phyloP scores from a whole-genome alignment of 495 filamentous ascomycete genomes.

The Penicillium roqueforti region DNA sequence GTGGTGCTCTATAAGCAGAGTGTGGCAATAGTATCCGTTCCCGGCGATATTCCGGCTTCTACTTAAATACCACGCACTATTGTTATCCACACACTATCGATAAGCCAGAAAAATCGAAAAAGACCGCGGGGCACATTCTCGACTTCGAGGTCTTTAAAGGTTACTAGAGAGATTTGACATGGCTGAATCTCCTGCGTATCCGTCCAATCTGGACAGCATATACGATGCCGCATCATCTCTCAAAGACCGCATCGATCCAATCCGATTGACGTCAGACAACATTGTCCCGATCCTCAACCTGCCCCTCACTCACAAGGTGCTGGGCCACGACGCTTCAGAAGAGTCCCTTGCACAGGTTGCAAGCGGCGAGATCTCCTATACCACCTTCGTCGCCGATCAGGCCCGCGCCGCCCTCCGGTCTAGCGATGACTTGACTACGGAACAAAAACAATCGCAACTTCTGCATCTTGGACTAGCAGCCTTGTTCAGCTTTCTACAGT shows the following conservation, averaged over 20 bases:
- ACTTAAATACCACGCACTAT: slow-evolving; percentile 13
- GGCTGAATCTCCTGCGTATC: slow-evolving; percentile 26
- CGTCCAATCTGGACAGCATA: slow-evolving; percentile 32
- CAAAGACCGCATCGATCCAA: slow-evolving; percentile 34
- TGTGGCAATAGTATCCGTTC: slow-evolving; percentile 15
- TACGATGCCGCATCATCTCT: slow-evolving; percentile 29
- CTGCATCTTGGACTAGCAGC: slow-evolving; percentile 64
- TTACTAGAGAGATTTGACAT: slow-evolving; percentile 19
- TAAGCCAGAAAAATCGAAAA: slow-evolving; percentile 31
- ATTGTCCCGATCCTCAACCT: slow-evolving; percentile 36
- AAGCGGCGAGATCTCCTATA: slow-evolving; percentile 34
- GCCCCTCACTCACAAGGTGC: slow-evolving; percentile 34
- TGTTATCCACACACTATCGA: slow-evolving; percentile 29
- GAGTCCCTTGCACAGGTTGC: slow-evolving; percentile 25
- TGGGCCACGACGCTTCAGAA: slow-evolving; percentile 31
- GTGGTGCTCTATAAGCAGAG: neutral
- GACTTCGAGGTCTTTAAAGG: slow-evolving; percentile 7
- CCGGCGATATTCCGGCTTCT: neutral
- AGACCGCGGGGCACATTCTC: slow-evolving; percentile 30
- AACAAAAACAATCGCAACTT: slow-evolving; percentile 40
- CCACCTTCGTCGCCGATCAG: slow-evolving; percentile 31
- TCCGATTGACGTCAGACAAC: slow-evolving; percentile 35
- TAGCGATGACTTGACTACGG: slow-evolving; percentile 23
- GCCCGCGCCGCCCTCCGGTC: slow-evolving; percentile 25
- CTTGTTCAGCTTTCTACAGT: slow-evolving; percentile 81